Evolutionary conservation across 2,329 filamentous ascomycete species (phyloP), one percentile per base, ranked within the genome.

Genomic region (Alternaria angustiovoidea): DNA sequence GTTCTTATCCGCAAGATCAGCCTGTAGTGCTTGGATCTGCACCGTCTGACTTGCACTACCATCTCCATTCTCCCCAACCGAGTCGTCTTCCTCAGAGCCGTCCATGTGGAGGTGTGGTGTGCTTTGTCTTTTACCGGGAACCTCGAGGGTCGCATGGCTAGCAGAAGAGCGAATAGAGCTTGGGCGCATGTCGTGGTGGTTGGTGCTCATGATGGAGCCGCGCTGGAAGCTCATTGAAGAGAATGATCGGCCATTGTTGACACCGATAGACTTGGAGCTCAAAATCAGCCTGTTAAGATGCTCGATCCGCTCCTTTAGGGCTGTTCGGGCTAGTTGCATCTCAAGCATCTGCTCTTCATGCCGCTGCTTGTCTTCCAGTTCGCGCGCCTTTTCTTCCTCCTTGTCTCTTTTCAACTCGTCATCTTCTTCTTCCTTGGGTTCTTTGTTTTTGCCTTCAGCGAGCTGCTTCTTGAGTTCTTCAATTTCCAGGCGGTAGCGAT

Each of bases 321-420:
- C 95, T 1, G 95, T 99, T 42, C 95, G 89, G 32, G 95, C 95
- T 47, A 99, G 86, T 77, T 99, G 95, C 92, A 99, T 98, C 79
- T 99, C 95, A 55, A 99, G 85, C 86, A 99, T 94, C 78, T 99
- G 95, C 81, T 98, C 95, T 75, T 97, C 94, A 69, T 97, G 95
- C 39, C 93, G 88, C 67, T 92, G 87, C 67, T 93, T 89, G 7
- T 91, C 91, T 79, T 97, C 92, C 24, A 81, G 65, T 69, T 90
- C 89, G 18, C 89, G 85, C 41, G 84, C 88, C 67, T 71, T 77
- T 42, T 89, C 87, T 72, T 95, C 92, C 67, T 91, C 88, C 71
- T 91, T 87, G 49, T 89, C 87, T 61, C 90, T 86, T 51, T 86
- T 87, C 30, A 73, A 53, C 32, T 81, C 78, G 47, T 87, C 86